Conservation (phyloP, 2,329 filamentous ascomycete genomes). For the Colletotrichum chlorophyti region DNA sequence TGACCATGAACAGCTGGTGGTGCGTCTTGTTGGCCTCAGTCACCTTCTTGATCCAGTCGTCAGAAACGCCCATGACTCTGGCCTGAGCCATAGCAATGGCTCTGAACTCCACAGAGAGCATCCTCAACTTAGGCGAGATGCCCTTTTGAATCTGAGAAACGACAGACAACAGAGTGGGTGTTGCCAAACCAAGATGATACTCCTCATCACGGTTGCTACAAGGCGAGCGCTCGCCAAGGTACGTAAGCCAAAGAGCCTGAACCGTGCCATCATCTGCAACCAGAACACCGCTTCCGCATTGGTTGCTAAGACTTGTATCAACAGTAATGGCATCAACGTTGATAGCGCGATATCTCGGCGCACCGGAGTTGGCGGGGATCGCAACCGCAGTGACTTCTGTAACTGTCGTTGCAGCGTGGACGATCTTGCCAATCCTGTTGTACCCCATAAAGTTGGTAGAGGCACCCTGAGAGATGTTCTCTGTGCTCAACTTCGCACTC, state of each 20-base stretch:
- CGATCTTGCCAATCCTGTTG: constrained; percentile 92
- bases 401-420: constrained; percentile 91
- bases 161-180: constrained; percentile 88
- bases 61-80: constrained; percentile 94
- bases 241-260: constrained; percentile 95
- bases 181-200: constrained; percentile 92
- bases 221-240: constrained; percentile 86
- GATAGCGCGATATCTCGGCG: constrained; percentile 90
- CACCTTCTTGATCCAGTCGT: constrained; percentile 94
- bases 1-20: constrained; percentile 98
- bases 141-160: constrained; percentile 84
- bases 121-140: constrained; percentile 80
- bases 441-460: constrained; percentile 98
- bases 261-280: constrained; percentile 90
- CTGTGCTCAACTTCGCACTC: constrained; percentile 82
- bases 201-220: constrained; percentile 89
- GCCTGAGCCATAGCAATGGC: constrained; percentile 97
- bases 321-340: constrained; percentile 98
- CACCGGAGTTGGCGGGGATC: constrained; percentile 90
- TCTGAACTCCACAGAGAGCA: constrained; percentile 92
- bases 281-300: constrained; percentile 93
- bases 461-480: constrained; percentile 88
- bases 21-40: constrained; percentile 87
- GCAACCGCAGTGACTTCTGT: constrained; percentile 98
- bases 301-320: constrained; percentile 87